phyloP scores from a whole-genome alignment of 2,329 filamentous ascomycete genomes.

The Diaporthe longicolla region DNA sequence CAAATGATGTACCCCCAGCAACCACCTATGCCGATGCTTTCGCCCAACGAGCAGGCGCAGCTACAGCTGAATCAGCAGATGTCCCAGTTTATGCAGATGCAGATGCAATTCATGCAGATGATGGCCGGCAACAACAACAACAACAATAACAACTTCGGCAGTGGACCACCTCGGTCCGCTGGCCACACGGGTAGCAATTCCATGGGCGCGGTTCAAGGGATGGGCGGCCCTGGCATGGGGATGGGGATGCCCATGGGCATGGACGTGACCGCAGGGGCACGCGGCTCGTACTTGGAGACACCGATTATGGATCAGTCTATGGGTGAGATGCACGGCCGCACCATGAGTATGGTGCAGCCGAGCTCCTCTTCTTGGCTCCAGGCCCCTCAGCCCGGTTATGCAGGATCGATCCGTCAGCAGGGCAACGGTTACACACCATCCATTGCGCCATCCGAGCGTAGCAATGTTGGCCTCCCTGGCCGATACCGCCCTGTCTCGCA shows the following conservation, averaged over 20 bases:
- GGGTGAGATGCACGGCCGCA: conserved; percentile 68
- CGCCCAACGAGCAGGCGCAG: conserved; percentile 79
- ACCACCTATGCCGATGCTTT: conserved; percentile 55
- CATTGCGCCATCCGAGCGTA: conserved; percentile 95
- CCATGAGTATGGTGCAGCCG: conserved; percentile 88
- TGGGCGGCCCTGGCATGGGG: conserved; percentile 49
- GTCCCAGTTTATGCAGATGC: conserved; percentile 92
- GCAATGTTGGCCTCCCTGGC: conserved; percentile 90
- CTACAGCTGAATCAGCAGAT: conserved; percentile 87
- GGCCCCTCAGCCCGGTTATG: conserved; percentile 58
- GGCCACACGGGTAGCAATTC: conserved; percentile 56
- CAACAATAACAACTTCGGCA: conserved; percentile 35
- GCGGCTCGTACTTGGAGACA: conserved; percentile 61
- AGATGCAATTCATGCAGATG: conserved; percentile 95
- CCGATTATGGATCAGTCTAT: conserved; percentile 60
- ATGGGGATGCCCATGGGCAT: conserved; percentile 45
- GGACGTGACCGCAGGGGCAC: conserved; percentile 49
- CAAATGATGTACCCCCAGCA: conserved; percentile 63
- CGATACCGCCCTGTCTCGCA: conserved; percentile 92
- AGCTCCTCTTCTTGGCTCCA: conserved; percentile 72
- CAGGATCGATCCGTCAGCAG: conserved; percentile 65
- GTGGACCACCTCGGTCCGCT: conserved; percentile 48
- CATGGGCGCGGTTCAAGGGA: conserved; percentile 60
- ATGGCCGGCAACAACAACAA: conserved; percentile 65
- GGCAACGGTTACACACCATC: conserved; percentile 83